Base-by-base conservation (phyloP, 352 stramenopile species). In the Globisporangium echinulatum region DNA sequence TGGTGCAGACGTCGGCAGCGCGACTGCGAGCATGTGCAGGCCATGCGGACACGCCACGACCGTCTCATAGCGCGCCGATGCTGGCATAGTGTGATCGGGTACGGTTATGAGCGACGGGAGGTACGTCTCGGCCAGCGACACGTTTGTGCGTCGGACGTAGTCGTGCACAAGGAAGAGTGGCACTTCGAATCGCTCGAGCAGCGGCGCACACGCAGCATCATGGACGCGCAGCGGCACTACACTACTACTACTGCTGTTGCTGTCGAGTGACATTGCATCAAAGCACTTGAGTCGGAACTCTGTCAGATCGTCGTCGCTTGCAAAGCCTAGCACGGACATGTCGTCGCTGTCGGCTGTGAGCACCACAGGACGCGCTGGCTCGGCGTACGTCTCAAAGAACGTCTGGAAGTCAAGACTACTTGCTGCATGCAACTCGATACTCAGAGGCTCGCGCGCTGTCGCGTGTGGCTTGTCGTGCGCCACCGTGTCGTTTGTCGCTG, bases 121-220 rank as follows among this genome's bases (percentile, higher is more conserved):
- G 15, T 77, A 67, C 9, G 59, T 11, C n/a, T 61, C 46, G 11
- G 63, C 33, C 9, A 68, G 52, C 6, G 71, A 72, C 7, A 68
- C 66, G 48, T 82, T 80, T 7, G 82, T 85, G 25, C 83, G 75
- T 39, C 77, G 71, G 15, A 90, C n/a, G 65, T 86, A 92, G 67
- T 90, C 74, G 66, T 91, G 82, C 1, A 72, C 68, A 14, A 82
- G 61, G 55, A 73, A 75, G 10, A 77, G 53, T 1, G 83, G 81
- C 7, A 92, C 75, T 5, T 64, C 75, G 25, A 90, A 87, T 17
- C 57, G 49, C 15, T 74, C 57, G 25, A 92, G 62, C 3, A 74
- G 58, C 1, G 54, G 17, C 1, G 44, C 49, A 43, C 82, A 92
- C 19, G 48, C 64, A 10, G 58, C 55, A 1, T 85, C 49, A 4